A percentile compares a stretch with the other conserved stretches of the same genome.
These are phyloP conservation scores for Nakazawaea peltata DNA, from an alignment of 805 yeast genomes.

Conservation along the genomic window DNA sequence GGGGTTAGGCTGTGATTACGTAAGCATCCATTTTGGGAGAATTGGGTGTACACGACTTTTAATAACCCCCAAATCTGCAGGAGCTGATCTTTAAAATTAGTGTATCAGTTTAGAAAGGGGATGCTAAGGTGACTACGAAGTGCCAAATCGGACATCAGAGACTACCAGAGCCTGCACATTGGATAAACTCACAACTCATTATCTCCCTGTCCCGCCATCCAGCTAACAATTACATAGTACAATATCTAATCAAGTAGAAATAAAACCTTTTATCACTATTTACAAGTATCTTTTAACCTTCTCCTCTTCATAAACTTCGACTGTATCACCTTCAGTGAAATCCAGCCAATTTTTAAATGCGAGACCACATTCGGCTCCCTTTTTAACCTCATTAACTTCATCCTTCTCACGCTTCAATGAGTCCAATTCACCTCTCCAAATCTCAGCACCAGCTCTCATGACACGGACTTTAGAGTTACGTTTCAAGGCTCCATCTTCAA, in stretches of 20 bases:
- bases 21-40: too few species aligned
- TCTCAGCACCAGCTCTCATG: conserved; percentile 22
- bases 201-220: too few species aligned
- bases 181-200: too few species aligned
- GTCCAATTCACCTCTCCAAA: conserved; percentile 37
- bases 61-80: too few species aligned
- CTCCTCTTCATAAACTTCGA: conserved; percentile 67
- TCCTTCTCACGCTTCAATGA: conserved; percentile 79
- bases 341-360: conserved; percentile 60
- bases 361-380: conserved; percentile 89
- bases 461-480: conserved; percentile 38
- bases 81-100: too few species aligned
- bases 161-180: too few species aligned
- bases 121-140: too few species aligned
- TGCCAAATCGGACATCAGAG: too few species aligned
- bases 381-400: conserved; percentile 66
- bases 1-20: not conserved
- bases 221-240: too few species aligned
- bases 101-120: too few species aligned
- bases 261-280: not conserved
- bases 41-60: too few species aligned
- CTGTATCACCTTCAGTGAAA: conserved; percentile 66
- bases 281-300: conserved; percentile 45
- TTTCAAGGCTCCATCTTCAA: conserved; percentile 57
- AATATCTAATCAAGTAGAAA: not conserved